These are phyloP conservation scores for Xylaria telfairii DNA, from an alignment of 495 filamentous ascomycete species.

Conservation along the genomic window DNA sequence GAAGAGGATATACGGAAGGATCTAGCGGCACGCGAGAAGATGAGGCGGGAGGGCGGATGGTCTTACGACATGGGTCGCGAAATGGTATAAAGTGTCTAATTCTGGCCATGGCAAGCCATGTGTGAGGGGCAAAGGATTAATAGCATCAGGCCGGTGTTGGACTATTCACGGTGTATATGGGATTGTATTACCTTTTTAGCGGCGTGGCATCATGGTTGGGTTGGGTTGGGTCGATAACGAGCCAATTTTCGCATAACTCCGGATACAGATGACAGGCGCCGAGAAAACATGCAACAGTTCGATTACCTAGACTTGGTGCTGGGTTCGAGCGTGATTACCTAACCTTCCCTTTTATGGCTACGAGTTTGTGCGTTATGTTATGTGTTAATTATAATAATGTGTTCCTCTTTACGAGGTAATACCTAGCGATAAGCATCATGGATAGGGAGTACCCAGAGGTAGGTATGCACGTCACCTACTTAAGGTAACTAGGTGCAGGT, in stretches of 20 bases:
- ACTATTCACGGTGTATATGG: not conserved
- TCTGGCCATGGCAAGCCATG: not conserved
- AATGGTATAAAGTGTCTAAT: slow-evolving; percentile 37
- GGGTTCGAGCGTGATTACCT: not conserved
- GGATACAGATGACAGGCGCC: not conserved
- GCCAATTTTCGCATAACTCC: slow-evolving; percentile 1
- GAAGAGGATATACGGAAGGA: slow-evolving; percentile 87
- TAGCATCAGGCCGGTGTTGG: slow-evolving; percentile 21
- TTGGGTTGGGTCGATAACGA: not conserved
- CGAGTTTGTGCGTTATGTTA: not conserved
- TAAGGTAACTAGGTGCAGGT: too few relatives aligned
- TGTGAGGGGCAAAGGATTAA: not conserved
- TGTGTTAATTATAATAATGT: too few relatives aligned
- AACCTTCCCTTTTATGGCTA: not conserved
- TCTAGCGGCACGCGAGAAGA: slow-evolving; percentile 76
- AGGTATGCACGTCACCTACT: too few relatives aligned
- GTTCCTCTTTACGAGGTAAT: too few relatives aligned
- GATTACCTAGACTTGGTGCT: not conserved
- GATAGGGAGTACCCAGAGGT: too few relatives aligned
- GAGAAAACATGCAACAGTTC: not conserved
- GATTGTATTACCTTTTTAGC: not conserved
- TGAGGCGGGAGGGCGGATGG: slow-evolving; percentile 88
- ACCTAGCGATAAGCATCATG: too few relatives aligned
- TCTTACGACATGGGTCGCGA: slow-evolving; percentile 63
- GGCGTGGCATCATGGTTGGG: not conserved